These are phyloP conservation scores for Lepiota venenata DNA, from an alignment of 768 basidiomycete genomes.

Conservation along the genomic window DNA sequence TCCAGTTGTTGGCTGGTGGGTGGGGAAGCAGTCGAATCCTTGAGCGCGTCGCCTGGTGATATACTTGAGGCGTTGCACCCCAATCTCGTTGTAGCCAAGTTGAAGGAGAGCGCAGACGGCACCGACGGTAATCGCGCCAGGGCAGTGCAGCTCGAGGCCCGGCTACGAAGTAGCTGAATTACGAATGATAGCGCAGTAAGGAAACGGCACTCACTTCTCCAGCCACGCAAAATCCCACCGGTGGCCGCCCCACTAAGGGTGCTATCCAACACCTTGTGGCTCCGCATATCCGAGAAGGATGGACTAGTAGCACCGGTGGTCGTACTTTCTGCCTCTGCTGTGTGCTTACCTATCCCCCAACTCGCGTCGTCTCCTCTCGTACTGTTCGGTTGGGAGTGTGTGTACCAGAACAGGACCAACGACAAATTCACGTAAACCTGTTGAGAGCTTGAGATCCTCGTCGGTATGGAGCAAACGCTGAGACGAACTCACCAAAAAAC, in stretches of 20 bases:
- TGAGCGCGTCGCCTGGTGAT: constrained; percentile 33
- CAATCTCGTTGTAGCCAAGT: constrained; percentile 65
- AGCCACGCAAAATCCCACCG: constrained; percentile 54
- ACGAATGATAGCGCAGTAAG: not conserved
- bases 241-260: constrained; percentile 68
- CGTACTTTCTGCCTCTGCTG: constrained; percentile 7
- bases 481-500: constrained; percentile 67
- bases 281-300: constrained; percentile 33
- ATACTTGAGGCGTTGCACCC: constrained; percentile 56
- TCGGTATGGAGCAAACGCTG: not conserved
- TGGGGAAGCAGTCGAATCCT: constrained; percentile 14
- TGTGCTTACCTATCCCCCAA: constrained; percentile 17
- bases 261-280: constrained; percentile 63
- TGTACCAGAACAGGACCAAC: constrained; percentile 59
- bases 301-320: constrained; percentile 42
- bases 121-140: constrained; percentile 60
- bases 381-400: constrained; percentile 43
- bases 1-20: constrained; percentile 7
- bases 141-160: constrained; percentile 52
- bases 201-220: constrained; percentile 46
- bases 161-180: constrained; percentile 38
- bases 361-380: constrained; percentile 37
- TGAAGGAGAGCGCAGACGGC: constrained; percentile 62
- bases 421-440: constrained; percentile 77
- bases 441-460: constrained; percentile 2